Percentiles rank a stretch among this genome's conserved stretches.
These are phyloP conservation scores for Backusella australiensis DNA, from an alignment of 192 early-diverging fungal genomes.

Conservation along the genomic window DNA sequence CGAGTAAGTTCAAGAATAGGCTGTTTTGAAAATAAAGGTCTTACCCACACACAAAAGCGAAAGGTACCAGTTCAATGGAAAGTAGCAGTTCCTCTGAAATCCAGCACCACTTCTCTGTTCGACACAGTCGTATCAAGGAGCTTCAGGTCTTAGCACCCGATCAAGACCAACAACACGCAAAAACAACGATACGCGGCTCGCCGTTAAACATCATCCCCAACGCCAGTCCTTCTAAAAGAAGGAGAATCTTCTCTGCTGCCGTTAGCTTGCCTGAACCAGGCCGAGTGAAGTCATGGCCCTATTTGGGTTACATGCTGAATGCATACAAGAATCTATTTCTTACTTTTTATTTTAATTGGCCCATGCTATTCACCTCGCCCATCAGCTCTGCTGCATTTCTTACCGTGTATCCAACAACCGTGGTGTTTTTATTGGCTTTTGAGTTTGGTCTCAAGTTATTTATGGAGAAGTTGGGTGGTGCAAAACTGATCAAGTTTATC, in stretches of 20 bases:
- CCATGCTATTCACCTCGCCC: constrained; percentile 25
- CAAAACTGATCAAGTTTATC: not conserved
- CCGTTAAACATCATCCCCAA: not conserved
- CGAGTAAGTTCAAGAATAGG: not conserved
- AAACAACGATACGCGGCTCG: not conserved
- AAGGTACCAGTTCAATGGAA: not conserved
- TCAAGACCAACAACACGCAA: not conserved
- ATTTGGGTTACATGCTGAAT: constrained; percentile 12
- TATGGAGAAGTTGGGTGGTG: constrained; percentile 23
- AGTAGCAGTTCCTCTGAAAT: not conserved
- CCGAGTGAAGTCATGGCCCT: not conserved
- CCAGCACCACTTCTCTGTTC: not conserved
- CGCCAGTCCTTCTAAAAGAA: not conserved
- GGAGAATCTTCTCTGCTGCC: not conserved
- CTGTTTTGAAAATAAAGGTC: not conserved
- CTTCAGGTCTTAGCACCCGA: not conserved
- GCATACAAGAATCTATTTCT: constrained; percentile 19
- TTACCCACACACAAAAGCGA: not conserved
- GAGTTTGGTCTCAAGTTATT: constrained; percentile 24
- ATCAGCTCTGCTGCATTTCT: constrained; percentile 22
- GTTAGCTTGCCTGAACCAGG: not conserved
- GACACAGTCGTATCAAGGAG: not conserved
- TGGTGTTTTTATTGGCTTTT: constrained; percentile 14
- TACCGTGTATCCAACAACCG: constrained; percentile 24
- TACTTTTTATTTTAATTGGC: constrained; percentile 34